Conservation (phyloP, 2,329 filamentous ascomycete genomes). For the Calycina herbarum region DNA sequence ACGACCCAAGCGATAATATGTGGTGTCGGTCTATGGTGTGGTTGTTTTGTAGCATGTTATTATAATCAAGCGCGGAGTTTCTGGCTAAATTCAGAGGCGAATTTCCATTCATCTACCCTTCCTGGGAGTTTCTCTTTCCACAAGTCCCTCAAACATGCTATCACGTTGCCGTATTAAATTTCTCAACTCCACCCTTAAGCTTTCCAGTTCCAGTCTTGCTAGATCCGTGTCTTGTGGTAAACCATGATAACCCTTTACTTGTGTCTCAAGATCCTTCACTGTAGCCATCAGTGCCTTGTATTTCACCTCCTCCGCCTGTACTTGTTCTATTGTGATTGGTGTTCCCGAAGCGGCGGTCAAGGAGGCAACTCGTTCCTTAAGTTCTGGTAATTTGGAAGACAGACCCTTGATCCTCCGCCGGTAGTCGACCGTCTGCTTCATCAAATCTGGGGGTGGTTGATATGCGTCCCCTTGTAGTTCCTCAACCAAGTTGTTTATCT, state of each 20-base stretch:
- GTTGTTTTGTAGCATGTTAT: background rate
- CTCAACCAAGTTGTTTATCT: constrained; percentile 42
- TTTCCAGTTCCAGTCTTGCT: constrained; percentile 70
- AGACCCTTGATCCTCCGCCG: constrained; percentile 70
- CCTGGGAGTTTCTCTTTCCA: constrained; percentile 59
- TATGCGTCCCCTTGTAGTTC: constrained; percentile 50
- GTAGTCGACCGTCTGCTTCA: constrained; percentile 72
- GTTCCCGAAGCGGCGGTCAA: constrained; percentile 31
- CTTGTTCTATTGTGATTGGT: constrained; percentile 53
- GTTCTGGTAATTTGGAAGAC: constrained; percentile 65
- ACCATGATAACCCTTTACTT: constrained; percentile 67
- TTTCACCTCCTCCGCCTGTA: constrained; percentile 58
- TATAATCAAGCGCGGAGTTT: constrained; percentile 9
- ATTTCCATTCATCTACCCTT: constrained; percentile 37
- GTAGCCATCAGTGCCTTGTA: constrained; percentile 57
- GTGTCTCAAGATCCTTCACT: constrained; percentile 60
- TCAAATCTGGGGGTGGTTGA: constrained; percentile 57
- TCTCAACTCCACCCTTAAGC: constrained; percentile 63
- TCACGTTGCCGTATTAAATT: constrained; percentile 65
- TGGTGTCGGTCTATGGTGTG: background rate
- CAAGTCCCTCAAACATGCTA: constrained; percentile 70
- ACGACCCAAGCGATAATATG: constrained; percentile 48
- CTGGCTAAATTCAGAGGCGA: constrained; percentile 14
- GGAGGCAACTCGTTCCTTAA: constrained; percentile 54
- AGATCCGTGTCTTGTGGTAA: constrained; percentile 69